phyloP scores from a whole-genome alignment of 129 eudicot genomes.

The Chrysanthemum lavandulifolium region DNA sequence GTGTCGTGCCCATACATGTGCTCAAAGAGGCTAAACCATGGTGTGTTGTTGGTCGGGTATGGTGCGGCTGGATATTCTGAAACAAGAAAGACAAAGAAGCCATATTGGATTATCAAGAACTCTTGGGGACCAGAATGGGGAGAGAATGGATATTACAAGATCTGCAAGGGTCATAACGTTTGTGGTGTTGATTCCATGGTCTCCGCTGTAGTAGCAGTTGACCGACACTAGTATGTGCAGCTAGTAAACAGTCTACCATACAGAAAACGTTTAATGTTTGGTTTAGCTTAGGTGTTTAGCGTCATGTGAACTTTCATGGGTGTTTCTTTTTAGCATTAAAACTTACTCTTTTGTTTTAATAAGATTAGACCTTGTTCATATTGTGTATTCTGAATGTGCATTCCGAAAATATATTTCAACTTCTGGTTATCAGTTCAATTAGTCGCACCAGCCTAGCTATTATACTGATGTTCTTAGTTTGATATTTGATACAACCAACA shows the following conservation, averaged over 20 bases:
- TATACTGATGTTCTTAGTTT: too few species aligned
- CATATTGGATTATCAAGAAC: slow-evolving; percentile 88
- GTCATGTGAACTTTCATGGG: too few species aligned
- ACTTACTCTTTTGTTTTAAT: too few species aligned
- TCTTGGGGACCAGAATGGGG: slow-evolving; percentile 90
- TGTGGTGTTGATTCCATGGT: slow-evolving; percentile 90
- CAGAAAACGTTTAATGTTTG: too few species aligned
- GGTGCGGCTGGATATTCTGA: slow-evolving; percentile 70
- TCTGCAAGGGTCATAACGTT: slow-evolving; percentile 69
- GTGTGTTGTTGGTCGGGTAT: slow-evolving; percentile 74
- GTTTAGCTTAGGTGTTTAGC: too few species aligned
- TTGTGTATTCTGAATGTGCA: too few species aligned
- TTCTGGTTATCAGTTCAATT: too few species aligned
- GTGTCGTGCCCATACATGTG: slow-evolving; percentile 82
- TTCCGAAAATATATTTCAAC: too few species aligned
- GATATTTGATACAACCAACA: not conserved
- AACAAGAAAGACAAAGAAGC: slow-evolving; percentile 63
- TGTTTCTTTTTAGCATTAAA: too few species aligned
- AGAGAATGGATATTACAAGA: slow-evolving; percentile 71
- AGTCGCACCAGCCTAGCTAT: too few species aligned
- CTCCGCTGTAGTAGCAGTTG: slow-evolving; percentile 69
- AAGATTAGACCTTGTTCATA: too few species aligned
- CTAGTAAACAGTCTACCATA: too few species aligned
- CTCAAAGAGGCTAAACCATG: slow-evolving; percentile 67
- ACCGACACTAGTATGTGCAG: slow-evolving; percentile 15